These are phyloP conservation scores for Datisca glomerata DNA, from an alignment of 306 rosid genomes.

Conservation along the genomic window DNA sequence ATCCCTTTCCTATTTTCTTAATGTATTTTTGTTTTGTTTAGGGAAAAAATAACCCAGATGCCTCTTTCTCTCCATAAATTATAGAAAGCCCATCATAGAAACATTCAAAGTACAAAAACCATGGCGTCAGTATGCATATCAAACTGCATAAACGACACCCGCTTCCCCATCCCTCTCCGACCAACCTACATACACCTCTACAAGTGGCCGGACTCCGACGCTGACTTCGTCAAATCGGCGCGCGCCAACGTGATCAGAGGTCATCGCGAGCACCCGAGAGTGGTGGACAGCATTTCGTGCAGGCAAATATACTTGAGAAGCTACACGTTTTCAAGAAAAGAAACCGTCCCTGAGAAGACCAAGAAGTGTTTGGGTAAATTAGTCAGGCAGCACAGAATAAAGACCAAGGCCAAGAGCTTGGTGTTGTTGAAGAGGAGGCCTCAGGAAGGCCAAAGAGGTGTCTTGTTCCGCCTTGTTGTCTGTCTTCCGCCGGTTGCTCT, in stretches of 20 bases:
- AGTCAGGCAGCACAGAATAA: too few relatives aligned
- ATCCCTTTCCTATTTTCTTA: too few relatives aligned
- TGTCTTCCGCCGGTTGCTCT: conserved; percentile 1
- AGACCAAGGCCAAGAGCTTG: not conserved
- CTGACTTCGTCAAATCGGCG: too few relatives aligned
- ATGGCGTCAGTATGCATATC: conserved; percentile 12
- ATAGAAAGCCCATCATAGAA: too few relatives aligned
- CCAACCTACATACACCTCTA: conserved; percentile 1
- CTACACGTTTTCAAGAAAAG: conserved; percentile 9
- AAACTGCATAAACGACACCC: conserved; percentile 3
- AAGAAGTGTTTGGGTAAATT: not conserved
- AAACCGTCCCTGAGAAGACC: not conserved
- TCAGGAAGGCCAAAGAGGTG: not conserved
- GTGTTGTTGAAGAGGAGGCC: not conserved
- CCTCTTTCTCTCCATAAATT: too few relatives aligned
- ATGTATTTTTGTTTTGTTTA: too few relatives aligned
- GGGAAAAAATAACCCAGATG: too few relatives aligned
- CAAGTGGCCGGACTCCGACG: conserved; percentile 4
- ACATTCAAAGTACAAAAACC: too few relatives aligned
- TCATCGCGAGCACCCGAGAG: not conserved
- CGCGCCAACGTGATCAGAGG: too few relatives aligned
- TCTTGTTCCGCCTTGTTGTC: conserved; percentile 1
- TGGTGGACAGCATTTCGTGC: conserved; percentile 2
- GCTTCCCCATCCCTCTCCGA: not conserved
- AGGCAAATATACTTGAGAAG: conserved; percentile 10